Evolutionary conservation across 2,329 filamentous ascomycete genomes (phyloP), one percentile per base, ranked within the genome.

Genomic region (Aspergillus carbonarius): DNA sequence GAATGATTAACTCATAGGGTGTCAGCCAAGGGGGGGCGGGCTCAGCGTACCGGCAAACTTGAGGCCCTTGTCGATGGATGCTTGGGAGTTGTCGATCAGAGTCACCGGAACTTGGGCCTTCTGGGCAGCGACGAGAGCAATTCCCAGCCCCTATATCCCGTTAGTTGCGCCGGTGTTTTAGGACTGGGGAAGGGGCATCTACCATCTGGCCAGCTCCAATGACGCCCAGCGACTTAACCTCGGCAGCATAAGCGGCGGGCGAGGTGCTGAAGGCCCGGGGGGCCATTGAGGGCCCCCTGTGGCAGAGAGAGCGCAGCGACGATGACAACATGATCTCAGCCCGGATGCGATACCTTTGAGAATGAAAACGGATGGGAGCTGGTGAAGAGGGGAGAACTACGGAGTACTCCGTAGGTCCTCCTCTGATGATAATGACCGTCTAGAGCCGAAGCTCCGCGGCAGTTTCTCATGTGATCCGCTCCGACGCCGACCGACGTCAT

Each of bases 131-230:
- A 99, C 93, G 15, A 99, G 86, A 52, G 95, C 95, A 74, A 99
- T 99, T 60, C 95, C 95, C 46, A 99, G 81, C 60, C 95, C 95
- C 93, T 98, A 68, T 44, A 59, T 20, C 49, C 44, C 47, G 51
- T 68, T 61, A 72, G 72, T 72, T 40, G 68, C 68, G 54, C 30
- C 30, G 6, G 30, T 30, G 12, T 5, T 5, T 10, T 32, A 32
- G 13, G 18, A 34, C 10, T 44, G 1, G 9, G 7, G 15, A 42
- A 6, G 7, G 4, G 30, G 32, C 6, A 30, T 2, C 9, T 78
- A 96, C 93, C 93, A 98, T 97, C 76, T 98, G 95, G 27, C 95
- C 95, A 54, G 93, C 93, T 65, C 95, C 95, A 71, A 99, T 83
- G 51, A 99, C 93, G 71, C 93, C 95, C 42, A 99, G 80, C 66